Conservation (phyloP, 768 basidiomycete species). For the Strobilomyces echinocephalus region DNA sequence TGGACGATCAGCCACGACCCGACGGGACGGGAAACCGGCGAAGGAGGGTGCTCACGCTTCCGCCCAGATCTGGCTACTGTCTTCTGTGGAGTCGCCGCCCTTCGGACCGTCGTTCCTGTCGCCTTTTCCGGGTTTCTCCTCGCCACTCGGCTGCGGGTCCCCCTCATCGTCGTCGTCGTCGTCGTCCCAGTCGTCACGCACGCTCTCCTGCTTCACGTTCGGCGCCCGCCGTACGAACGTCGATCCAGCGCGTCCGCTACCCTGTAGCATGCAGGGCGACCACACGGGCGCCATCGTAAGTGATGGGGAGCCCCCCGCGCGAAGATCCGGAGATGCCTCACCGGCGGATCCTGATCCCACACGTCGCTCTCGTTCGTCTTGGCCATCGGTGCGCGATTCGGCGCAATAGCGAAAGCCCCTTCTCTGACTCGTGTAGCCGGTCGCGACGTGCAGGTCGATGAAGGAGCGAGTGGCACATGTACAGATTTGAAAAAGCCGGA, state of each 20-base stretch:
- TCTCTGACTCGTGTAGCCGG: too few species aligned
- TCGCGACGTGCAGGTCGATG: not conserved
- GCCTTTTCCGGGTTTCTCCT: slow-evolving; percentile 5
- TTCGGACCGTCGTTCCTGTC: not conserved
- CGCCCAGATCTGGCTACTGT: slow-evolving; percentile 58
- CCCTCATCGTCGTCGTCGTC: slow-evolving; percentile 48
- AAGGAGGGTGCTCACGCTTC: slow-evolving; percentile 54
- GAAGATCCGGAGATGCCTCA: slow-evolving; percentile 1
- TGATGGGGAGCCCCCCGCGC: slow-evolving; percentile 1
- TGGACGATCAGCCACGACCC: slow-evolving; percentile 11
- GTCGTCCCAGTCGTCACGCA: slow-evolving; percentile 58
- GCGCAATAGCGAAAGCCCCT: not conserved
- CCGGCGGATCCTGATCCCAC: slow-evolving; percentile 18
- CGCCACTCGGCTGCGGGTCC: slow-evolving; percentile 56
- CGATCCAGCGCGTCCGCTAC: not conserved
- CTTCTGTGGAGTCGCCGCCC: slow-evolving; percentile 3
- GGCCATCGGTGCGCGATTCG: slow-evolving; percentile 9
- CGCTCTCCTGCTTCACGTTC: slow-evolving; percentile 6
- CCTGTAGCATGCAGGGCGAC: not conserved
- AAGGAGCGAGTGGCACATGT: not conserved
- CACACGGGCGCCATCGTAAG: slow-evolving; percentile 6
- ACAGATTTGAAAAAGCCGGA: not conserved
- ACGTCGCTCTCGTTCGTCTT: slow-evolving; percentile 7
- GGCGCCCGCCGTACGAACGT: slow-evolving; percentile 1
- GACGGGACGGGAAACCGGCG: not conserved